A percentile compares a stretch with the other conserved stretches of the same genome.
Evolutionary conservation across 2,329 filamentous ascomycete species (phyloP).

Genomic region (Paecilomyces sp.): DNA sequence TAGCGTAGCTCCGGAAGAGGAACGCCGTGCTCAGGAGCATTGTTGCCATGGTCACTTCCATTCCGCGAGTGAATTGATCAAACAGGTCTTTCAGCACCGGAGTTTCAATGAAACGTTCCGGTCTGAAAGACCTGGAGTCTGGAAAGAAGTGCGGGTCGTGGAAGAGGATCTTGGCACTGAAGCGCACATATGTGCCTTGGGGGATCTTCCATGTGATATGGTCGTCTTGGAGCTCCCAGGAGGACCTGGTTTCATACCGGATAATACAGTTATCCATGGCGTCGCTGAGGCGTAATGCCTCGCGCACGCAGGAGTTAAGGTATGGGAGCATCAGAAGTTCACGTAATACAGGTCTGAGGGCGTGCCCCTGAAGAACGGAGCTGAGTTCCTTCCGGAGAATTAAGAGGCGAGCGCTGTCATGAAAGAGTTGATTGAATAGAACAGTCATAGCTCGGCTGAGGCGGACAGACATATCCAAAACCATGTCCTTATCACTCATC

Average conservation of each 20-base stretch:
- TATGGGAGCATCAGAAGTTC: not conserved
- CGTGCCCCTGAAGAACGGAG: not conserved
- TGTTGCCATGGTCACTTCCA: not conserved
- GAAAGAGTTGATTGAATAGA: not conserved
- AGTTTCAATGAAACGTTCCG: not conserved
- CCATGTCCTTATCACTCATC: not conserved
- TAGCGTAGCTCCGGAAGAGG: not conserved
- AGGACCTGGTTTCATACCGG: too few relatives aligned
- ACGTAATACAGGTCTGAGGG: not conserved
- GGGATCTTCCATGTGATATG: not conserved
- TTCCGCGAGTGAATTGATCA: not conserved
- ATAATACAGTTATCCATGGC: not conserved
- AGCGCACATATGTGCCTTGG: not conserved
- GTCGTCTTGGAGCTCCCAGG: not conserved
- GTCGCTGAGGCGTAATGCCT: not conserved
- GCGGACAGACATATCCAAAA: not conserved
- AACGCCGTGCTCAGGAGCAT: not conserved
- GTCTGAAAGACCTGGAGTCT: not conserved
- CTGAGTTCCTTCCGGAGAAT: not conserved
- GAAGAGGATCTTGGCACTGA: not conserved
- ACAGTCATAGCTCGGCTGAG: not conserved
- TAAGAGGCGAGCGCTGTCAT: not conserved
- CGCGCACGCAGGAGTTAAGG: not conserved
- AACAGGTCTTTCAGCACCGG: not conserved
- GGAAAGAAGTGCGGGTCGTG: not conserved